Evolutionary conservation across 116 monocot genomes (phyloP).

Genomic region (Dioscorea cayenensis): DNA sequence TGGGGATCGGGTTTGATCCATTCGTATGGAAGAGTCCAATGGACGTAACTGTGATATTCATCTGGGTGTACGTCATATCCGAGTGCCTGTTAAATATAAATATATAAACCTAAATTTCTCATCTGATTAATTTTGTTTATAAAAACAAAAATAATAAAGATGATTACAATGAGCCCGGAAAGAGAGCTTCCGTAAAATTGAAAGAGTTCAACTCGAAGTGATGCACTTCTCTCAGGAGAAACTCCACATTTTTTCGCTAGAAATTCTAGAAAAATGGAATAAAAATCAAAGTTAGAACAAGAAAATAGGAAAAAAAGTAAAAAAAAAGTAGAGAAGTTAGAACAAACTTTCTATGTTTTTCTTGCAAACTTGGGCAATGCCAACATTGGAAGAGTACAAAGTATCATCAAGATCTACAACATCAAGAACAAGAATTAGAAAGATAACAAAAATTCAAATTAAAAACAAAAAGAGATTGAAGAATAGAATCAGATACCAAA

Average conservation of each 20-base stretch:
- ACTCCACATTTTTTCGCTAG: constrained; percentile 39
- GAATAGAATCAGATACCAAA: constrained; percentile 27
- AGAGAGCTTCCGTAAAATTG: constrained; percentile 80
- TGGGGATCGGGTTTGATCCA: constrained; percentile 52
- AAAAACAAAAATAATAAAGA: background rate
- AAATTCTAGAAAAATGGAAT: constrained; percentile 34
- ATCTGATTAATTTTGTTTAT: no score
- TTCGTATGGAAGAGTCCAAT: constrained; percentile 84
- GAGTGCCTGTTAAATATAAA: constrained; percentile 37
- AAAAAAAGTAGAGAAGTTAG: background rate
- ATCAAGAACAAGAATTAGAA: background rate
- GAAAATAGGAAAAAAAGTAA: background rate
- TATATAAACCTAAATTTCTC: background rate
- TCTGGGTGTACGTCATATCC: constrained; percentile 83
- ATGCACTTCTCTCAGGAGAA: constrained; percentile 36
- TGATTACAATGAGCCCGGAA: constrained; percentile 57
- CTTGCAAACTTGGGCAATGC: constrained; percentile 49
- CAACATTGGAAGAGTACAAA: constrained; percentile 48
- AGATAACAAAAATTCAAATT: background rate
- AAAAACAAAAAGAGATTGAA: background rate
- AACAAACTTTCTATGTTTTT: constrained; percentile 70
- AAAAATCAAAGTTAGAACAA: background rate
- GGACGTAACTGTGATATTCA: constrained; percentile 88
- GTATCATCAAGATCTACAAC: constrained; percentile 89
- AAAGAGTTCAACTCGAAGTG: constrained; percentile 74